Evolutionary conservation across 805 yeast species (phyloP), one percentile per base, ranked within the genome.

Genomic region (Ascoidea asiatica): DNA sequence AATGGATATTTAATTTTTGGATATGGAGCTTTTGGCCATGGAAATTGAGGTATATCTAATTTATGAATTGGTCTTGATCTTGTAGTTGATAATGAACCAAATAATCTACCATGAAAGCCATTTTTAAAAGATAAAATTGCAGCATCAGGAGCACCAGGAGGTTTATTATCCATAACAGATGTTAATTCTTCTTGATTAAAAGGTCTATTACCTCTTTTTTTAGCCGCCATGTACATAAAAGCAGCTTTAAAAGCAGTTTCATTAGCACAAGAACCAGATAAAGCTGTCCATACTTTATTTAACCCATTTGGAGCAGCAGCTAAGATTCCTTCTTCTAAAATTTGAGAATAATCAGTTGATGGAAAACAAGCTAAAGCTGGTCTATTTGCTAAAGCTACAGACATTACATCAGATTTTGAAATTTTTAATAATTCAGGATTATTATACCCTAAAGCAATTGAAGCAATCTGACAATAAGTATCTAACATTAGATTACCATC

Each of bases 1-100:
- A 88, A 72, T 47, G 97, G 97, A 63, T 87, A 89, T 63, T 79
- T 68, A 64, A 86, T 79, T 43, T 73, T 55, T 51, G 97, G 97
- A 70, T 80, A 89, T 50, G 86, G 87, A 46, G 96, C 96, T 62
- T 84, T 88, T 59, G 97, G 97, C 97, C 97, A 89, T 58, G 85
- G 77, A 70, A 89, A 89, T 5, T 95, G 79, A 49, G 97, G 97
- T 66, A 90, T 70, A 63, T 81, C 89, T 59, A 89, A 69, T 69
- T 90, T 89, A 72, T 89, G 97, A 55, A 90, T 75, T 52, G 97
- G 95, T 70, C 87, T 90, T 46, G 96, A 87, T 62, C 95, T 78
- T 37, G 97, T 89, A 52, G 86, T 77, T 5, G 95, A 83, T 39
- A 85, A 88, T 45, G 95, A 75, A 20, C 95, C 97, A 66, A 89